Percentiles rank a stretch among this genome's conserved stretches.
Conservation (phyloP, 768 basidiomycete species). For the Boletus tomentosulus region DNA sequence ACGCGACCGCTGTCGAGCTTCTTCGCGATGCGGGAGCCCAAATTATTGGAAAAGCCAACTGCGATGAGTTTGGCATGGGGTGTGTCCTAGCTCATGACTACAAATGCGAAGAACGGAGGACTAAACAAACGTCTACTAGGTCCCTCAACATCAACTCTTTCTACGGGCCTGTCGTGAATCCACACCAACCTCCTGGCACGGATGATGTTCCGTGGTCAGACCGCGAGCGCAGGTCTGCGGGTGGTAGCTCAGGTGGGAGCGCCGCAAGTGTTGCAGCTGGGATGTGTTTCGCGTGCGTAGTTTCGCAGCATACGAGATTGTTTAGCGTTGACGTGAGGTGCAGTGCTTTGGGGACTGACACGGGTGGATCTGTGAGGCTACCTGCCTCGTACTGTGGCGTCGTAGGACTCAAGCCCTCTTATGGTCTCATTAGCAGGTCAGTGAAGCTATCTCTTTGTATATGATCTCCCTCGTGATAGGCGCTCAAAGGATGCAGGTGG, state of each 20-base stretch:
- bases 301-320: not conserved
- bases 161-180: slow-evolving; percentile 80
- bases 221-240: slow-evolving; percentile 59
- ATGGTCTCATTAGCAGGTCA: slow-evolving; percentile 84
- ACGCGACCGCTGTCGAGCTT: slow-evolving; percentile 76
- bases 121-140: slow-evolving; percentile 31
- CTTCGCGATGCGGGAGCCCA: slow-evolving; percentile 59
- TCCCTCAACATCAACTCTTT: slow-evolving; percentile 73
- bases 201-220: slow-evolving; percentile 19
- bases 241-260: slow-evolving; percentile 93
- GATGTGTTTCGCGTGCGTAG: slow-evolving; percentile 76
- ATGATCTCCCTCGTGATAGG: not conserved
- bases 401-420: slow-evolving; percentile 91
- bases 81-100: slow-evolving; percentile 34
- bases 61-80: slow-evolving; percentile 99
- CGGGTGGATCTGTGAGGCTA: slow-evolving; percentile 89
- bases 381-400: slow-evolving; percentile 94
- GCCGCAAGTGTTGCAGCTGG: slow-evolving; percentile 89
- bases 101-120: not conserved
- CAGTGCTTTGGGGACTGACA: slow-evolving; percentile 87
- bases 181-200: slow-evolving; percentile 37
- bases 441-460: slow-evolving; percentile 12
- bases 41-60: slow-evolving; percentile 86
- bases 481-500: slow-evolving; percentile 48
- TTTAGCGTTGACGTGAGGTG: not conserved